Evolutionary conservation across 2,329 filamentous ascomycete genomes (phyloP).

Genomic region (Teratosphaeria gauchensis): DNA sequence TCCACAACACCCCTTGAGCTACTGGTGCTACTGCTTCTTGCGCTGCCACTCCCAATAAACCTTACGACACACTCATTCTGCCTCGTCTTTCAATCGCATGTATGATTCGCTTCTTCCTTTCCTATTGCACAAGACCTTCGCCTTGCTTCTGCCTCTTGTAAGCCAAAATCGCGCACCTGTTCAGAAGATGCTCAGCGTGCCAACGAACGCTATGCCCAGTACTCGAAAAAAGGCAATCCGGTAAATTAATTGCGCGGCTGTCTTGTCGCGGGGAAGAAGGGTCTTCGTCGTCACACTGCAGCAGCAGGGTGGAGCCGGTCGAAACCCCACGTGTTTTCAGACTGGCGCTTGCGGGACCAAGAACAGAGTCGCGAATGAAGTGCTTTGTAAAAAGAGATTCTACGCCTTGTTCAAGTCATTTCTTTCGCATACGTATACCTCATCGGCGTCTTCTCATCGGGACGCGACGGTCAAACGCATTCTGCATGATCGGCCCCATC

Average conservation of each 20-base stretch:
- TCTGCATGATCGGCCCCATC: neutral
- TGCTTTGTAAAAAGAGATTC: too few species aligned
- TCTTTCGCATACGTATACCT: too few species aligned
- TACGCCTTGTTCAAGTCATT: too few species aligned
- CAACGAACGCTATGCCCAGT: neutral
- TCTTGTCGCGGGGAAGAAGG: neutral
- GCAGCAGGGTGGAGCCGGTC: neutral
- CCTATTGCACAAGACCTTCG: too few species aligned
- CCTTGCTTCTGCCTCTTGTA: too few species aligned
- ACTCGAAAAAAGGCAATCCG: neutral
- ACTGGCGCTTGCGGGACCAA: neutral
- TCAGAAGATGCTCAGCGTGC: too few species aligned
- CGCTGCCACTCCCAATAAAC: neutral
- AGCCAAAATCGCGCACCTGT: too few species aligned
- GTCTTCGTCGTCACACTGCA: neutral
- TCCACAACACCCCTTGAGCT: neutral
- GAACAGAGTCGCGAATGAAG: neutral
- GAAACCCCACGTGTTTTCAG: neutral
- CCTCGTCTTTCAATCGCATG: neutral
- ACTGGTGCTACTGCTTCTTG: neutral
- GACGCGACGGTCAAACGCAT: neutral
- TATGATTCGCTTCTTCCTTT: too few species aligned
- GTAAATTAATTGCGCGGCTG: neutral
- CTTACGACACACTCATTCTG: neutral
- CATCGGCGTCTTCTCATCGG: too few species aligned